A percentile compares a stretch with the other conserved stretches of the same genome.
phyloP scores from a whole-genome alignment of 2,329 filamentous ascomycete genomes.

The Arthrobotrys sphaeroides region DNA sequence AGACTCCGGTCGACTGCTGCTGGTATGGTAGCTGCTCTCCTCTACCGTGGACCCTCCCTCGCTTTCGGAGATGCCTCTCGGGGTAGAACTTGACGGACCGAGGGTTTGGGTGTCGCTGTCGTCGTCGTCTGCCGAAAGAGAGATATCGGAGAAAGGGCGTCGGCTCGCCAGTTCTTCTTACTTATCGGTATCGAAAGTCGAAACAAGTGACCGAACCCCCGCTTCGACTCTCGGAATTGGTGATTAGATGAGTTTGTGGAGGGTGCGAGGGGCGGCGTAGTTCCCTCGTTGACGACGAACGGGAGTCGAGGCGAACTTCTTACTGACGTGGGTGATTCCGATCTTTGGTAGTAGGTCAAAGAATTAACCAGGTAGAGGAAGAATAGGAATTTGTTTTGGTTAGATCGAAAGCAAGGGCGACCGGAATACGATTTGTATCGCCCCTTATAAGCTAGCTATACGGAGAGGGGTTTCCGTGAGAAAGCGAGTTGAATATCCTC shows the following conservation, averaged over 20 bases:
- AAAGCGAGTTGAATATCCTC: background rate
- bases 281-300: background rate
- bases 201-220: conserved; percentile 50
- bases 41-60: conserved; percentile 44
- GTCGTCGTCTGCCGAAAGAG: conserved; percentile 53
- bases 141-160: conserved; percentile 53
- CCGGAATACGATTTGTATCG: conserved; percentile 20
- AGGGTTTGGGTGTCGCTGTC: conserved; percentile 45
- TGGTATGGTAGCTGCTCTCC: conserved; percentile 37
- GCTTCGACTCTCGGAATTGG: conserved; percentile 39
- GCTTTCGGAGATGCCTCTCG: conserved; percentile 46
- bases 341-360: background rate
- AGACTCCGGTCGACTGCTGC: conserved; percentile 38
- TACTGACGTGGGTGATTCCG: background rate
- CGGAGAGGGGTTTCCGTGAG: background rate
- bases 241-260: conserved; percentile 6
- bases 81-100: conserved; percentile 43
- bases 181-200: conserved; percentile 31
- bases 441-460: background rate
- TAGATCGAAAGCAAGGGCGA: background rate
- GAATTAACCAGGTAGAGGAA: background rate
- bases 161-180: conserved; percentile 50
- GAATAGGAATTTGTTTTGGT: background rate
- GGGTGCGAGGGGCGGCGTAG: background rate
- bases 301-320: background rate